Conservation (phyloP, 2,329 filamentous ascomycete species). For the Raffaelea deltoideospora region DNA sequence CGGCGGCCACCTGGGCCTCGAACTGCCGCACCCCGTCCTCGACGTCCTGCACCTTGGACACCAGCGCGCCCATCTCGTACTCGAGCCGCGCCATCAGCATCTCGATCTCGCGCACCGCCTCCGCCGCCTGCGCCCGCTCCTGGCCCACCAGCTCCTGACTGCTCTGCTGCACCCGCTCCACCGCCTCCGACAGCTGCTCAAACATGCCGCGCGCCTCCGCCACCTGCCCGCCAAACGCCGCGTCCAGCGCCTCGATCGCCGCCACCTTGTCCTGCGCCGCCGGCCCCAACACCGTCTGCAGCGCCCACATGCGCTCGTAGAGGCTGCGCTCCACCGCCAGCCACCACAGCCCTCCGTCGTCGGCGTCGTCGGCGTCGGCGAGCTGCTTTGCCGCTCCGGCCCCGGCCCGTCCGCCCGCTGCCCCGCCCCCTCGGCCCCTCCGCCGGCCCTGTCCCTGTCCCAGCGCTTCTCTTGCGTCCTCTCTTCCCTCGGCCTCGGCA, state of each 20-base stretch:
- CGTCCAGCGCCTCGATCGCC: constrained; percentile 43
- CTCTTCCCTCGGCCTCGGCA: constrained; percentile 15
- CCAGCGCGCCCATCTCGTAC: constrained; percentile 75
- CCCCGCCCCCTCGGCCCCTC: constrained; percentile 2
- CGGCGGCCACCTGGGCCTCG: constrained; percentile 58
- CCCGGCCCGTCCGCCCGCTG: constrained; percentile 12
- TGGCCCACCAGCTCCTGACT: constrained; percentile 54
- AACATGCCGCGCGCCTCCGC: constrained; percentile 53
- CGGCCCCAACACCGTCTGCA: constrained; percentile 37
- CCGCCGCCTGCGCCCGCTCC: constrained; percentile 53
- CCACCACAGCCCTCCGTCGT: no score
- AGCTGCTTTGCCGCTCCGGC: constrained; percentile 10
- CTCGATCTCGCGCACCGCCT: constrained; percentile 65
- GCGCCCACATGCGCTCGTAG: constrained; percentile 32
- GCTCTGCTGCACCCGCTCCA: constrained; percentile 49
- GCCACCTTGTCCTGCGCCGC: constrained; percentile 48
- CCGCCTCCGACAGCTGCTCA: constrained; percentile 53
- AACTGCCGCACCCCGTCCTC: constrained; percentile 71
- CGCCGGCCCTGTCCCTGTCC: constrained; percentile 4
- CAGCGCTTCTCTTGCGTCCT: constrained; percentile 9
- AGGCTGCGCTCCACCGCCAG: constrained; percentile 42
- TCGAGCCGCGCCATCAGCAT: constrained; percentile 72
- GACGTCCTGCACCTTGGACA: constrained; percentile 70
- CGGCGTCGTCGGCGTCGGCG: constrained; percentile 19
- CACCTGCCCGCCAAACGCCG: constrained; percentile 45